These are phyloP conservation scores for Ganoderma boninense DNA, from an alignment of 1,284 basidiomycete genomes.

Conservation along the genomic window DNA sequence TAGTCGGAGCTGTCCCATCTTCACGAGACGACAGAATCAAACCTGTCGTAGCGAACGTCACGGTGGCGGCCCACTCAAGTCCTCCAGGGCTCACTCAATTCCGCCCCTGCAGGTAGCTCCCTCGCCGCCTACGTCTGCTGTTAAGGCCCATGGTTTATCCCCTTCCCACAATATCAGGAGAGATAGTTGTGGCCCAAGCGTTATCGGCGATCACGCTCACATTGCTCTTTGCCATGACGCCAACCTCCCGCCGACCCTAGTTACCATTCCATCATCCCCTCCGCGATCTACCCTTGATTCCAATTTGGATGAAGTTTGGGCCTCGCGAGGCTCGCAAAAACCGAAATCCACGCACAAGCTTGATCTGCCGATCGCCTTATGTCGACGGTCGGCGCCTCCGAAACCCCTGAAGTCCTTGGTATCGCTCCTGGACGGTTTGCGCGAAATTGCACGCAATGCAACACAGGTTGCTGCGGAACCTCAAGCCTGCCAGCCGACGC, in stretches of 20 bases:
- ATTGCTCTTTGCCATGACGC: background rate
- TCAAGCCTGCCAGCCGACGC: background rate
- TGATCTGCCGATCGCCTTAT: background rate
- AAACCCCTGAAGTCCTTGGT: conserved; percentile 28
- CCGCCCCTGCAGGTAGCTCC: background rate
- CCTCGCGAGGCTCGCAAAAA: background rate
- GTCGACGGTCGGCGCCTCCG: background rate
- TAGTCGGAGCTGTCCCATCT: background rate
- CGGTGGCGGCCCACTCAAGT: too few relatives aligned
- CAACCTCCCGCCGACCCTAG: background rate
- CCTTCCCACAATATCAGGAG: too few relatives aligned
- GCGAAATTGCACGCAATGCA: conserved; percentile 31
- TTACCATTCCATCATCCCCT: background rate
- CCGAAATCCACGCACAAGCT: background rate
- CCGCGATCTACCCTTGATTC: background rate
- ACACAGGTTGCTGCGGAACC: conserved; percentile 15
- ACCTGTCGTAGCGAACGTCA: too few relatives aligned
- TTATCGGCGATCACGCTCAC: background rate
- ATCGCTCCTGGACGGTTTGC: conserved; percentile 27
- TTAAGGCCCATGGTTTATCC: background rate
- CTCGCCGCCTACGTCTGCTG: background rate
- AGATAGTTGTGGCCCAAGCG: background rate
- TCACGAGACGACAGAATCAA: background rate
- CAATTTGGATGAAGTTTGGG: background rate
- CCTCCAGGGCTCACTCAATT: background rate